Base-by-base conservation (phyloP, 306 rosid genomes). In the Cucurbita pepo region DNA sequence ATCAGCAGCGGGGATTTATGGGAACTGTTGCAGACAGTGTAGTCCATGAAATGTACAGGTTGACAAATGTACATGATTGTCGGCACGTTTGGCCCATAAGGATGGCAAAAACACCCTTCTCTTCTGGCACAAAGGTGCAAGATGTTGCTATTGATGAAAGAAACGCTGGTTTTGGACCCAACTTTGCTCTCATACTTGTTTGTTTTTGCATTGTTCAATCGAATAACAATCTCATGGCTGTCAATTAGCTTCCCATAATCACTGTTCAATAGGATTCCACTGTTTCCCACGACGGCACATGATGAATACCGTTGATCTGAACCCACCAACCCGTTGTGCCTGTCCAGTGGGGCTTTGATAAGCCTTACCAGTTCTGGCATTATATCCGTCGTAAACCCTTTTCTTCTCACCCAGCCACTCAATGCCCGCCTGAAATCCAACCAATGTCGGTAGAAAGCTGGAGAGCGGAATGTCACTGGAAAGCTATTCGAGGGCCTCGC, bases 201-300 rank as follows among this genome's bases (percentile, higher is more conserved):
- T 9, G 79, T 85, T 72, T 86, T 89, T 0, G 97, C 97, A 60
- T 95, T 91, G 92, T 95, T 95, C 80, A 95, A 80, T 54, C 99
- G 71, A 5, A 95, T 91, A 5, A 95, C 97, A 11, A 67, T 59
- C 37, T 87, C 91, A 15, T 95, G 99, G n/a, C 86, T 55, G 81
- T 95, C 99, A 78, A 94, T 88, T 7, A 79, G 45, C 51, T 76
- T 64, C 41, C 99, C 99, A 45, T 83, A 59, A 45, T 79, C 85
- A 53, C 75, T 84, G 10, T 89, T 89, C 56, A 95, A 79, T 79
- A 95, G 70, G 83, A 95, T 91, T 64, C 99, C 99, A 75, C 99
- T 95, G 55, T 95, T 95, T 3, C 99, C 99, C 45, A 95, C 95
- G 5, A 89, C 97, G 0, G 97, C 99, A 77, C 99, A 95, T 0